phyloP scores from a whole-genome alignment of 2,329 filamentous ascomycete genomes.

The Colletotrichum tropicicola region DNA sequence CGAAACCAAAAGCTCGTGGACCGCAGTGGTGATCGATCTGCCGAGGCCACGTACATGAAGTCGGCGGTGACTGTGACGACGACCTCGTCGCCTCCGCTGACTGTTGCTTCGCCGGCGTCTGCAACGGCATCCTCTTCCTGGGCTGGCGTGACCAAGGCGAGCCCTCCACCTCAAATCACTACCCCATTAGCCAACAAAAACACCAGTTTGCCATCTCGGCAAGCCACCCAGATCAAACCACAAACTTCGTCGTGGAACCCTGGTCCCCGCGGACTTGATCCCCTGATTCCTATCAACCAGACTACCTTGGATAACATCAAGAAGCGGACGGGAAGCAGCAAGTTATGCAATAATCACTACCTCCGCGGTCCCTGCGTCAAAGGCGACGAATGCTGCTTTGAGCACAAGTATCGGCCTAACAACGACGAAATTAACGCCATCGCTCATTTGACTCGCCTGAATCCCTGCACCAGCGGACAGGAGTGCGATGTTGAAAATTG shows the following conservation, averaged over 20 bases:
- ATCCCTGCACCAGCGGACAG: constrained; percentile 66
- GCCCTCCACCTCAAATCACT: constrained; percentile 52
- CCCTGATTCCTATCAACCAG: constrained; percentile 56
- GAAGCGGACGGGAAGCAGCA: constrained; percentile 61
- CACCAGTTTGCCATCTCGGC: constrained; percentile 29
- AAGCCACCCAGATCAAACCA: constrained; percentile 29
- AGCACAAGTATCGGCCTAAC: constrained; percentile 62
- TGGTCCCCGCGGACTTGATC: constrained; percentile 62
- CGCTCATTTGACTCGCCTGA: constrained; percentile 62
- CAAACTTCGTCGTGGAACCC: constrained; percentile 58
- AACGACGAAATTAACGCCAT: constrained; percentile 66
- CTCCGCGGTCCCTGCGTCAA: constrained; percentile 66
- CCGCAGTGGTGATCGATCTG: constrained; percentile 36
- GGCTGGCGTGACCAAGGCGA: constrained; percentile 51
- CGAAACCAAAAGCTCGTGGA: constrained; percentile 61
- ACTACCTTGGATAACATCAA: constrained; percentile 62
- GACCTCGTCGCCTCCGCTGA: constrained; percentile 35
- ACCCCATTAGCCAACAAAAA: constrained; percentile 49
- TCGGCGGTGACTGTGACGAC: constrained; percentile 26
- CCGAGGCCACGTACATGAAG: constrained; percentile 17
- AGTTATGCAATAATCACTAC: constrained; percentile 71
- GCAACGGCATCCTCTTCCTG: constrained; percentile 42
- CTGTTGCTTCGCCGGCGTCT: constrained; percentile 35
- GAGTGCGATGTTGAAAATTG: constrained; percentile 66
- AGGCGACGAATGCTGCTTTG: constrained; percentile 63